Evolutionary conservation across 225 moss, liverwort and hornwort genomes (phyloP).

Genomic region (Physcomitrellopsis africana): DNA sequence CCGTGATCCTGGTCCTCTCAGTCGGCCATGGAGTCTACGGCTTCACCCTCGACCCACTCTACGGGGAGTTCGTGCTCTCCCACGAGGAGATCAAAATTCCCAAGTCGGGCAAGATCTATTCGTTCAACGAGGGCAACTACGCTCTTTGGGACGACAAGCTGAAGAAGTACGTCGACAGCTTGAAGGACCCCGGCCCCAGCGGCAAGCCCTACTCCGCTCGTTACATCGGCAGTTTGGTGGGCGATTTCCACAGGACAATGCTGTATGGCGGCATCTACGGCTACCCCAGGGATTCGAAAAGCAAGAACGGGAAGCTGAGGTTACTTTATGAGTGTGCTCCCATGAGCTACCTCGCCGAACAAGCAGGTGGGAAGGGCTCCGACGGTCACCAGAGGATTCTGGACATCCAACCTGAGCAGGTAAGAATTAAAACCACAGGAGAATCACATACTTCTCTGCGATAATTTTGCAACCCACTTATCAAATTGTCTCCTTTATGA

Average conservation of each 20-base stretch:
- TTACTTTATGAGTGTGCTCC: conserved; percentile 84
- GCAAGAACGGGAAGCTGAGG: conserved; percentile 70
- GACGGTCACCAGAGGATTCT: conserved; percentile 72
- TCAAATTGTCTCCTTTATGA: background rate
- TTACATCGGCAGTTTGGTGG: conserved; percentile 87
- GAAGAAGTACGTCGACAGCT: conserved; percentile 68
- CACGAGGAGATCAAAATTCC: conserved; percentile 79
- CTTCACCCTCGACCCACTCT: conserved; percentile 76
- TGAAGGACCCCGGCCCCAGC: conserved; percentile 62
- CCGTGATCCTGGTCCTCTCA: conserved; percentile 79
- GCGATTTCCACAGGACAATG: conserved; percentile 88
- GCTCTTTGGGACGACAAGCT: conserved; percentile 80
- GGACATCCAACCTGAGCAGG: conserved; percentile 80
- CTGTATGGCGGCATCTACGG: conserved; percentile 89
- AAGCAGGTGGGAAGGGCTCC: conserved; percentile 88
- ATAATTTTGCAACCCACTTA: too few relatives aligned
- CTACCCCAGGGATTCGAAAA: conserved; percentile 75
- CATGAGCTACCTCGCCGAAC: conserved; percentile 91
- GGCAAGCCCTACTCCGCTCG: conserved; percentile 81
- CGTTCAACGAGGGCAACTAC: conserved; percentile 91
- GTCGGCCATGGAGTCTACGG: conserved; percentile 82
- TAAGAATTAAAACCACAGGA: conserved; percentile 1
- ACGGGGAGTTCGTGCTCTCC: conserved; percentile 78
- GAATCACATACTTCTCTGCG: background rate
- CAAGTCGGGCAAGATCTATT: conserved; percentile 70